These are phyloP conservation scores for Colletotrichum orbiculare DNA, from an alignment of 2,329 filamentous ascomycete genomes.

Conservation along the genomic window DNA sequence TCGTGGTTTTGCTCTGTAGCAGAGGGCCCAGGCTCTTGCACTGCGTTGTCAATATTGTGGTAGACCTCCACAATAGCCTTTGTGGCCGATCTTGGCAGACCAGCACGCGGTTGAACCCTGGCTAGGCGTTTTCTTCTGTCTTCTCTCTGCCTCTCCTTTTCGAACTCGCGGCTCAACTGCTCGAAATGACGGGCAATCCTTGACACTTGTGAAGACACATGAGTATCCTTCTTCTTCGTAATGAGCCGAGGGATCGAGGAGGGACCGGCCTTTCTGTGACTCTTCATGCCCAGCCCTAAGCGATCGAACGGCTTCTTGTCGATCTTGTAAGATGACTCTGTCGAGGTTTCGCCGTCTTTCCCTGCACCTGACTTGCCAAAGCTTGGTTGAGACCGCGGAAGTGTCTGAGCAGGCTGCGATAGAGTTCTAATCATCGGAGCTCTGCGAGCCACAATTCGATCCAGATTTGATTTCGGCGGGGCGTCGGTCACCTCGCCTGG, in stretches of 20 bases:
- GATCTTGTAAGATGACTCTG: constrained; percentile 57
- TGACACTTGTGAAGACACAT: constrained; percentile 89
- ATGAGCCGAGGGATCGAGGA: constrained; percentile 93
- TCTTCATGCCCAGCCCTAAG: constrained; percentile 74
- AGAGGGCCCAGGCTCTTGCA: constrained; percentile 78
- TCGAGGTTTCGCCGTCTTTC: constrained; percentile 48
- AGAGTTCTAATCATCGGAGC: constrained; percentile 63
- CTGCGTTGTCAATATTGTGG: constrained; percentile 90
- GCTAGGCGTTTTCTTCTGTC: constrained; percentile 86
- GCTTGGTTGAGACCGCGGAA: constrained; percentile 59
- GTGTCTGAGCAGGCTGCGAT: constrained; percentile 61
- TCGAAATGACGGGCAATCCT: constrained; percentile 97
- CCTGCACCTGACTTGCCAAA: constrained; percentile 53
- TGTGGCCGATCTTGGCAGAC: constrained; percentile 87
- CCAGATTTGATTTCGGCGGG: constrained; percentile 42
- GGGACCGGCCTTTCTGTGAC: constrained; percentile 62
- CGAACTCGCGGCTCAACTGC: constrained; percentile 94
- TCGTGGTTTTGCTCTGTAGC: constrained; percentile 59
- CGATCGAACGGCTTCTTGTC: constrained; percentile 85
- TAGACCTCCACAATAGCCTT: constrained; percentile 97
- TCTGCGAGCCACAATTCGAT: constrained; percentile 57
- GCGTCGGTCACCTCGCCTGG: constrained; percentile 38
- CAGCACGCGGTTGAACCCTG: constrained; percentile 79
- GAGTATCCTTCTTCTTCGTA: constrained; percentile 77
- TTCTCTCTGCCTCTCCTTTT: constrained; percentile 84